Evolutionary conservation across 768 basidiomycete genomes (phyloP).

Genomic region (Leucogyrophana mollusca): DNA sequence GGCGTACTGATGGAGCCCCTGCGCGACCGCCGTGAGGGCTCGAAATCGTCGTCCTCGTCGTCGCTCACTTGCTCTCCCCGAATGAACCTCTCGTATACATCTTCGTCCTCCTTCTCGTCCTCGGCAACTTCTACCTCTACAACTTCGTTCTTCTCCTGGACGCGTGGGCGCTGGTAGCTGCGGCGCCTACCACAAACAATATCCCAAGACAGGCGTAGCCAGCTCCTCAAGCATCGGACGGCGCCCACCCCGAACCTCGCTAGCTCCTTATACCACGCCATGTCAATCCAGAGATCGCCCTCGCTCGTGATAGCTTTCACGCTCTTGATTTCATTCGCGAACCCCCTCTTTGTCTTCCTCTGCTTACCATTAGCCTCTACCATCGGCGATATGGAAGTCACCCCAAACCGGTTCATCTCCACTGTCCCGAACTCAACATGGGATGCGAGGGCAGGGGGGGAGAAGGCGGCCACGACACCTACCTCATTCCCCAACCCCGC

Average conservation of each 20-base stretch:
- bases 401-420: conserved; percentile 40
- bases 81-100: conserved; percentile 56
- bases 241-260: conserved; percentile 30
- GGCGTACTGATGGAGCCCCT: conserved; percentile 17
- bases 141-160: conserved; percentile 1
- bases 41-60: conserved; percentile 44
- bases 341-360: conserved; percentile 31
- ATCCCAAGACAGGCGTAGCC: conserved; percentile 14
- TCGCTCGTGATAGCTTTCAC: conserved; percentile 35
- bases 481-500: conserved; percentile 77
- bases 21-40: conserved; percentile 15
- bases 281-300: conserved; percentile 38
- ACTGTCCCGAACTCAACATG: conserved; percentile 31
- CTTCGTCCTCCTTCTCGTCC: conserved; percentile 28
- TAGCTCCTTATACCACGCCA: conserved; percentile 40
- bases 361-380: conserved; percentile 24
- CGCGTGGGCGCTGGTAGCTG: not conserved
- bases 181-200: conserved; percentile 14
- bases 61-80: conserved; percentile 55
- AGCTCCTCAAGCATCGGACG: conserved; percentile 23
- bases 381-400: conserved; percentile 34
- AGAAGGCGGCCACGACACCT: conserved; percentile 42
- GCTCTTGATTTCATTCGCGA: conserved; percentile 50
- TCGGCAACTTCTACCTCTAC: conserved; percentile 7
- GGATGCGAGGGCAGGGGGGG: conserved; percentile 6